Evolutionary conservation across 441 rosid species (phyloP).

Genomic region (Pelargonium fulgidum): DNA sequence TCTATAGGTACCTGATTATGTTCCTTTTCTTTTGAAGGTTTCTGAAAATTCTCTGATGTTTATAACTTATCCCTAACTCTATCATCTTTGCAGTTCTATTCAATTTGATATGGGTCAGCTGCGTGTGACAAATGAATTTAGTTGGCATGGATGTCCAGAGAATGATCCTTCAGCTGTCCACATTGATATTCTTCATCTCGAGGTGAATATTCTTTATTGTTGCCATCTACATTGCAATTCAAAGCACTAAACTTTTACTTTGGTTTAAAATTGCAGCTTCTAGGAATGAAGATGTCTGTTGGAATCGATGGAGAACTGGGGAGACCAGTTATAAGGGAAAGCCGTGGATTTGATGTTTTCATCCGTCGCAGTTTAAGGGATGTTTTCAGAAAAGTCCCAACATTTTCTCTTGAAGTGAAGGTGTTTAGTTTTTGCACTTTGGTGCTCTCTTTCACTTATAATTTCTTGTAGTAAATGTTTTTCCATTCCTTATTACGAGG

Average conservation of each 20-base stretch:
- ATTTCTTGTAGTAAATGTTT: too few relatives aligned
- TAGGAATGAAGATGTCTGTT: conserved; percentile 91
- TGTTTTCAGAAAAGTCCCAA: conserved; percentile 88
- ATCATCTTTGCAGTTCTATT: conserved; percentile 60
- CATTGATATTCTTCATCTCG: conserved; percentile 89
- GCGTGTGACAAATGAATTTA: conserved; percentile 79
- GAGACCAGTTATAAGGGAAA: conserved; percentile 85
- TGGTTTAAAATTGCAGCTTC: conserved; percentile 51
- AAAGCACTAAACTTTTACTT: conserved; percentile 18
- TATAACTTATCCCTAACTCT: conserved; percentile 19
- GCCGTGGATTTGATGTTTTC: conserved; percentile 75
- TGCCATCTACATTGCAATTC: conserved; percentile 9
- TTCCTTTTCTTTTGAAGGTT: conserved; percentile 7
- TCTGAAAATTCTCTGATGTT: conserved; percentile 12
- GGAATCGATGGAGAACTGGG: conserved; percentile 81
- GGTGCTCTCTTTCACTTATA: too few relatives aligned
- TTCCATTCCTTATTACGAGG: too few relatives aligned
- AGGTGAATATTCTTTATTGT: conserved; percentile 45
- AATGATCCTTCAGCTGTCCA: conserved; percentile 91
- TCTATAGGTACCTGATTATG: conserved; percentile 8
- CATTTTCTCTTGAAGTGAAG: conserved; percentile 84
- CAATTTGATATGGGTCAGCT: conserved; percentile 93
- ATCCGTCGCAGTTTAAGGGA: conserved; percentile 95
- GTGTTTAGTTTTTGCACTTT: conserved; percentile 28
- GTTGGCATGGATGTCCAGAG: conserved; percentile 88